Conservation (phyloP, 2,329 filamentous ascomycete species). For the Apiospora arundinis region DNA sequence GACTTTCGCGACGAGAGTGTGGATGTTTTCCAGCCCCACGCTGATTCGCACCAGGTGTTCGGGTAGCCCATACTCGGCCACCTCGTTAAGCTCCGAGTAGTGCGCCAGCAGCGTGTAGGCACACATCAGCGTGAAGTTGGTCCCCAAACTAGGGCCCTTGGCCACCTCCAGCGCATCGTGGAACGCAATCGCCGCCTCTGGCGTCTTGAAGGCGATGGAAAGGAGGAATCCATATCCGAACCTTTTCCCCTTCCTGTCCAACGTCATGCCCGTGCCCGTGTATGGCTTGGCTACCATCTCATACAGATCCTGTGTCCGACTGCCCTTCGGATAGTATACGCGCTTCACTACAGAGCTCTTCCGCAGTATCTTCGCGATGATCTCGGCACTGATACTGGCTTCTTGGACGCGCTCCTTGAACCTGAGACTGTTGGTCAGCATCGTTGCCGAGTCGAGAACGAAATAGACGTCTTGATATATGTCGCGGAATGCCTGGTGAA, state of each 20-base stretch:
- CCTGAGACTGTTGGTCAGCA: slow-evolving; percentile 95
- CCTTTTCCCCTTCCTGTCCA: slow-evolving; percentile 47
- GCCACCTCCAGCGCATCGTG: slow-evolving; percentile 85
- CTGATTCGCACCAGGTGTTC: slow-evolving; percentile 83
- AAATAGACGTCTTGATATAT: slow-evolving; percentile 91
- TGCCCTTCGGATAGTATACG: slow-evolving; percentile 87
- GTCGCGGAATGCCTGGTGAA: slow-evolving; percentile 70
- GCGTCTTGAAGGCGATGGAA: slow-evolving; percentile 78
- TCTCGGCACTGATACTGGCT: slow-evolving; percentile 85
- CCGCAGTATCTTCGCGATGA: slow-evolving; percentile 75
- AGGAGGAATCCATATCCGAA: slow-evolving; percentile 86
- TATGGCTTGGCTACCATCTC: slow-evolving; percentile 68
- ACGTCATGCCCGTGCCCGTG: background rate
- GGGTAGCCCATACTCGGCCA: slow-evolving; percentile 79
- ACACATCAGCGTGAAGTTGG: slow-evolving; percentile 92
- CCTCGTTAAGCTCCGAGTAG: slow-evolving; percentile 92
- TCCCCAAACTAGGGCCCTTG: slow-evolving; percentile 93
- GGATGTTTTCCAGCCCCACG: slow-evolving; percentile 77
- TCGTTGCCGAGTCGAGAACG: slow-evolving; percentile 93
- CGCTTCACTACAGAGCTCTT: slow-evolving; percentile 68
- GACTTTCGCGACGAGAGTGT: background rate
- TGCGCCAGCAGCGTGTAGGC: slow-evolving; percentile 93
- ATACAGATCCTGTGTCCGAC: slow-evolving; percentile 72
- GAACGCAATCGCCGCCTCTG: slow-evolving; percentile 76
- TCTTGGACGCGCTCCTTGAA: slow-evolving; percentile 82